These are phyloP conservation scores for Lepidium didymum DNA, from an alignment of 345 rosid species.

Conservation along the genomic window DNA sequence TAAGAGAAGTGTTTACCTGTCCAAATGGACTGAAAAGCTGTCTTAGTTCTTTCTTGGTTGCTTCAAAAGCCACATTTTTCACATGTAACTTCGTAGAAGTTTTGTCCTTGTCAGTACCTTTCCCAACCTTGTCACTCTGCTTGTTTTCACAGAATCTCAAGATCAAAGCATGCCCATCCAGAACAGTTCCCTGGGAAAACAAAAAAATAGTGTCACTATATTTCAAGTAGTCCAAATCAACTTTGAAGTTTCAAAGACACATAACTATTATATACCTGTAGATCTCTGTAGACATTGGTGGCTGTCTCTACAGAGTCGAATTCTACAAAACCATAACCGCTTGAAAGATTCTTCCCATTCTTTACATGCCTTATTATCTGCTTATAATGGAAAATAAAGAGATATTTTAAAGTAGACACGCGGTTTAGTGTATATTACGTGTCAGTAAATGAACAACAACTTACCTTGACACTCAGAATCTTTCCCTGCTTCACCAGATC, in stretches of 20 bases:
- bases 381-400: constrained; percentile 4
- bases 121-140: constrained; percentile 49
- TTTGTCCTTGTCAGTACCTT: constrained; percentile 52
- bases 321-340: constrained; percentile 90
- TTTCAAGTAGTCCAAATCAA: neutral
- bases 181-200: constrained; percentile 58
- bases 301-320: constrained; percentile 83
- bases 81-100: constrained; percentile 75
- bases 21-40: constrained; percentile 93
- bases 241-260: neutral
- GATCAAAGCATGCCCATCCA: constrained; percentile 92
- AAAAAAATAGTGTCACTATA: neutral
- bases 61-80: constrained; percentile 91
- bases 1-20: constrained; percentile 45
- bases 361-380: constrained; percentile 84
- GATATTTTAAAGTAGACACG: neutral
- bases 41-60: constrained; percentile 81
- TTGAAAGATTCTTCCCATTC: constrained; percentile 73
- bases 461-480: constrained; percentile 77
- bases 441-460: constrained; percentile 11
- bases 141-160: constrained; percentile 74
- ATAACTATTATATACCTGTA: constrained; percentile 49
- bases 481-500: constrained; percentile 61
- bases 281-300: constrained; percentile 48
- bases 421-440: neutral